A percentile compares a stretch with the other conserved stretches of the same genome.
These are phyloP conservation scores for Phaffomyces antillensis DNA, from an alignment of 805 yeast species.

Conservation along the genomic window DNA sequence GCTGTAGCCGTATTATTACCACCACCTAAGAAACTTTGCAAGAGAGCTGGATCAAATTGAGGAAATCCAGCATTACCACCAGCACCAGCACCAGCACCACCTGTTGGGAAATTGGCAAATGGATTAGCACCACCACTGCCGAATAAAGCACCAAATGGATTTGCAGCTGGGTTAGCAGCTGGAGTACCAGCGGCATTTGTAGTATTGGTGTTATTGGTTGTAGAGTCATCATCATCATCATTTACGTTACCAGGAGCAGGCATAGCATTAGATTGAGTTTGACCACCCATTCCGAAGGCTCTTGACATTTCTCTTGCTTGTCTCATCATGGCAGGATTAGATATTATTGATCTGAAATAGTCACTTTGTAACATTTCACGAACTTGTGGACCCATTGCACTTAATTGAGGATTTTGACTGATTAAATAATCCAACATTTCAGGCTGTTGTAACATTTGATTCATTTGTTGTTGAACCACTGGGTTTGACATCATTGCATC, in stretches of 20 bases:
- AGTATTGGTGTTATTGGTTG: constrained; percentile 17
- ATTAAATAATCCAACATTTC: constrained; percentile 81
- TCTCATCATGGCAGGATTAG: constrained; percentile 82
- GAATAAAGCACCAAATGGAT: neutral
- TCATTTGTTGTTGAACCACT: constrained; percentile 72
- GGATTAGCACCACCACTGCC: constrained; percentile 2
- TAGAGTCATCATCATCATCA: constrained; percentile 21
- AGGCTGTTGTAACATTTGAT: constrained; percentile 77
- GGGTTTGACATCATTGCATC: constrained; percentile 75
- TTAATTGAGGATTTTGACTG: constrained; percentile 74
- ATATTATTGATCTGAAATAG: constrained; percentile 66
- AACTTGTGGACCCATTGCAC: constrained; percentile 84
- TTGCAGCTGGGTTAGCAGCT: neutral
- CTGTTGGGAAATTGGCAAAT: constrained; percentile 1
- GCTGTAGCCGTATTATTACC: constrained; percentile 14
- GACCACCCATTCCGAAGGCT: constrained; percentile 26
- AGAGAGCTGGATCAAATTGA: constrained; percentile 40
- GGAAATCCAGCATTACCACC: constrained; percentile 27
- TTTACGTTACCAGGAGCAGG: constrained; percentile 42
- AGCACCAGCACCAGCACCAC: constrained; percentile 21
- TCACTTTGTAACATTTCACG: constrained; percentile 83
- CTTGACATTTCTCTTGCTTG: constrained; percentile 73
- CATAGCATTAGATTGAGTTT: constrained; percentile 27
- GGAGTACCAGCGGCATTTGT: constrained; percentile 9
- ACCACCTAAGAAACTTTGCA: constrained; percentile 40